Base-by-base conservation (phyloP, 352 stramenopile species). In the Globisporangium takayamanum region DNA sequence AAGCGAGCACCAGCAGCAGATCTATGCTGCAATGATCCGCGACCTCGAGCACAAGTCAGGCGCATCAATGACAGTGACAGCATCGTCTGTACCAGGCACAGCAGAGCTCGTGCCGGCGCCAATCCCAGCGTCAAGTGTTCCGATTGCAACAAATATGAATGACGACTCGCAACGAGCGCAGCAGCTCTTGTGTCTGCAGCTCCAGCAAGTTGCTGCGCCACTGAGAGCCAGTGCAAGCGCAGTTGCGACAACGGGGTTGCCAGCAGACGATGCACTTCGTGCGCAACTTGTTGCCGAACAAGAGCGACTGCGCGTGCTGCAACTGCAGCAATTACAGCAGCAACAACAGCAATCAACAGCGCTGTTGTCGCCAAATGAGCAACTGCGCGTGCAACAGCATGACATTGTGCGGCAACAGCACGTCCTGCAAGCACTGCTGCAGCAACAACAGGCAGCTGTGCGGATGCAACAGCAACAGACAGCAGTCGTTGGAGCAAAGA, bases 101-200 rank as follows among this genome's bases (percentile, higher is more conserved):
- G 36, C 12, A 57, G 22, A 28, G 50, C 3, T 15, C 54, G 33
- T 39, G 33, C 33, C 33, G 2, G 33, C 33, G 33, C 33, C 33
- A 39, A 39, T 39, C 7, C 33, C 33, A 39, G 33, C 33, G 10
- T 10, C 33, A 1, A 39, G 33, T 39, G 33, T 12, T 39, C 33
- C 33, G 42, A 4, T 63, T 0, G 37, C 54, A 22, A 30, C 50
- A 4, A 58, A 48, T 30, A 45, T 20, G 8, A 63, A 68, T 10
- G 65, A 84, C 33, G 74, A 85, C 22, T 59, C 84, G 16, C 68
- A 87, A 57, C 72, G 74, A 1, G 59, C 73, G 39, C 72, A 84
- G 53, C 72, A 78, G 15, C 64, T 88, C 8, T 63, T 78, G 37
- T 73, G 68, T 15, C 59, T 89, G 33, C 80, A 89, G 55, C 77